phyloP scores from a whole-genome alignment of 2,329 filamentous ascomycete species.

The Amphichorda felina region DNA sequence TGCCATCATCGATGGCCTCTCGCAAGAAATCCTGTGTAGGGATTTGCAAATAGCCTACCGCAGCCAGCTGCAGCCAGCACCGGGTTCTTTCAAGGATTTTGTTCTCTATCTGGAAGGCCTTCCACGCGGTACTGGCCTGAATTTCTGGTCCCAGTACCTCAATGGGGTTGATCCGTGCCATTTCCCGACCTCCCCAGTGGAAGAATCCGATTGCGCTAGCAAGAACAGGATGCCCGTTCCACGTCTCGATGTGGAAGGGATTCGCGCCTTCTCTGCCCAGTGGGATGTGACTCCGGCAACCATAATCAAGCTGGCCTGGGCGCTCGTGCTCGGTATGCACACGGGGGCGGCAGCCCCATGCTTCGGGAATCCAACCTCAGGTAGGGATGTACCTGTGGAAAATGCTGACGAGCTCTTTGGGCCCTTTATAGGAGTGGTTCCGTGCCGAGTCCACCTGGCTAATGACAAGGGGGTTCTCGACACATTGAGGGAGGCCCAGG shows the following conservation, averaged over 20 bases:
- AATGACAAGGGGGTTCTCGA: background rate
- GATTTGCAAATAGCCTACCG: too few relatives aligned
- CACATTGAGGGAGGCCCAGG: conserved; percentile 1
- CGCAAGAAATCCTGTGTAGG: background rate
- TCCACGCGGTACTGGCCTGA: background rate
- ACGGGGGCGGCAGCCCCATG: conserved; percentile 2
- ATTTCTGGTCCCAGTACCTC: background rate
- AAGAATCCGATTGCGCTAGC: too few relatives aligned
- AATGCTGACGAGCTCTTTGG: conserved; percentile 5
- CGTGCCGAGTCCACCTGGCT: conserved; percentile 1
- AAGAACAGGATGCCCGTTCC: too few relatives aligned
- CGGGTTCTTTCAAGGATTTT: too few relatives aligned
- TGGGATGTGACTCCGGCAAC: conserved; percentile 3
- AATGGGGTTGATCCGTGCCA: background rate
- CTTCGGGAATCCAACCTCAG: conserved; percentile 6
- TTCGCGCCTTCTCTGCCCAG: conserved; percentile 1
- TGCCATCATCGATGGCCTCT: background rate
- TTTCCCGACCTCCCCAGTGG: background rate
- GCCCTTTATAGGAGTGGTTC: conserved; percentile 4
- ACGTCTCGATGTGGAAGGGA: background rate
- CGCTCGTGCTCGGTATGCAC: conserved; percentile 1
- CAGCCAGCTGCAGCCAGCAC: too few relatives aligned
- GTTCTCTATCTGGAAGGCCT: background rate
- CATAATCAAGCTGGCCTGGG: conserved; percentile 2
- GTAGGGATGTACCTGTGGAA: conserved; percentile 5